A percentile compares a stretch with the other conserved stretches of the same genome.
phyloP scores from a whole-genome alignment of 768 basidiomycete species.

The Amanita subjunquillea region DNA sequence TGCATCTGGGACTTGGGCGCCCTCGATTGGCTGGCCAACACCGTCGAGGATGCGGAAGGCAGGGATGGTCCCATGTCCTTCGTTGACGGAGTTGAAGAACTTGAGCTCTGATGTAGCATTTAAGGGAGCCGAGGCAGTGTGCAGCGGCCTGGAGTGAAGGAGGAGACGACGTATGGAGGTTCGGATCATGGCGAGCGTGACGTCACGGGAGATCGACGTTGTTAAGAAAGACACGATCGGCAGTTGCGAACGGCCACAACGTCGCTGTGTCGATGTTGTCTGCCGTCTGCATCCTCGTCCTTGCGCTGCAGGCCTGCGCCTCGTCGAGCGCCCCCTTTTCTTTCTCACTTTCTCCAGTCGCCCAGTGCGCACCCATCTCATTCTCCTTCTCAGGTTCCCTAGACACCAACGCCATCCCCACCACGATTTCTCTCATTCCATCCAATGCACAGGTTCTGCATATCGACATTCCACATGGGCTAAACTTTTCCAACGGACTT shows the following conservation, averaged over 20 bases:
- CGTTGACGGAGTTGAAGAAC: slow-evolving; percentile 74
- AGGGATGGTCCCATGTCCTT: slow-evolving; percentile 57
- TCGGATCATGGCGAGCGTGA: slow-evolving; percentile 22
- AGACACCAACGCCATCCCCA: slow-evolving; percentile 23
- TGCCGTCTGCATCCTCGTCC: slow-evolving; percentile 20
- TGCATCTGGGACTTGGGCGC: slow-evolving; percentile 70
- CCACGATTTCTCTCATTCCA: slow-evolving; percentile 42
- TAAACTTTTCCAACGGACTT: slow-evolving; percentile 28
- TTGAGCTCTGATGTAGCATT: slow-evolving; percentile 52
- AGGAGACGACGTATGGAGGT: slow-evolving; percentile 11
- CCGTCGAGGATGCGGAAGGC: slow-evolving; percentile 84
- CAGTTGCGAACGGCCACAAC: slow-evolving; percentile 10
- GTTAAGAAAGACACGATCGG: too few relatives aligned
- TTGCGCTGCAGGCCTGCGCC: slow-evolving; percentile 15
- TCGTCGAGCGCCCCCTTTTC: slow-evolving; percentile 27
- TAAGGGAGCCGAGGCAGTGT: slow-evolving; percentile 31
- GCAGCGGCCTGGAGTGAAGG: slow-evolving; percentile 3
- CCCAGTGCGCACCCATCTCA: slow-evolving; percentile 42
- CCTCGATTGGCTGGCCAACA: slow-evolving; percentile 60
- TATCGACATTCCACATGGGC: slow-evolving; percentile 31
- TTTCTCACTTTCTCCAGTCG: slow-evolving; percentile 31
- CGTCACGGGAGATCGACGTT: slow-evolving; percentile 5
- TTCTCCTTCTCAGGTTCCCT: slow-evolving; percentile 34
- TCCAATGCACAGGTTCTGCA: slow-evolving; percentile 38
- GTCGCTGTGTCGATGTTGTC: slow-evolving; percentile 8